Evolutionary conservation across 139 green algal species (phyloP).

Genomic region (Edaphochlamys debaryana): DNA sequence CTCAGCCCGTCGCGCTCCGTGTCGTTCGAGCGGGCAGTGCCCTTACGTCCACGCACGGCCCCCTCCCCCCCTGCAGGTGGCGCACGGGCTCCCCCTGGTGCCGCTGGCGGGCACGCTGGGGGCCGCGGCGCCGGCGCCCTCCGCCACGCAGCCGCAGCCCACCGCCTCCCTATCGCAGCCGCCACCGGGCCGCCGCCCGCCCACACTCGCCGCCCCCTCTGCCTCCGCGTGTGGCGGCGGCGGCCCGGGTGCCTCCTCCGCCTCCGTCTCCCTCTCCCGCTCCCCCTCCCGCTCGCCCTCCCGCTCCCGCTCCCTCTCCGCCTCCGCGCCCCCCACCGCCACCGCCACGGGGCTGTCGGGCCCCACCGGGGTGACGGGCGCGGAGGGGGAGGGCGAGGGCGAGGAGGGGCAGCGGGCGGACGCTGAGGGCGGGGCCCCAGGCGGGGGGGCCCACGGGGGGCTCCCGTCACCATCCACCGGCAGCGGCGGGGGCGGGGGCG

Average conservation of each 20-base stretch:
- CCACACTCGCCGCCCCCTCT: not conserved
- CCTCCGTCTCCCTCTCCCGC: conserved; percentile 9
- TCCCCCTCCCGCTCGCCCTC: too few relatives aligned
- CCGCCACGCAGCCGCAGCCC: not conserved
- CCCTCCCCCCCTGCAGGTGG: too few relatives aligned
- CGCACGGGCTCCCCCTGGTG: too few relatives aligned
- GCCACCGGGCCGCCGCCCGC: too few relatives aligned
- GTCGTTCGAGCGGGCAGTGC: too few relatives aligned
- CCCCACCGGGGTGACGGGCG: not conserved
- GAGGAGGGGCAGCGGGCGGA: not conserved
- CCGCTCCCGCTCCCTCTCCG: too few relatives aligned
- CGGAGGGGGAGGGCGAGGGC: not conserved
- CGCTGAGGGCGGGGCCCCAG: not conserved
- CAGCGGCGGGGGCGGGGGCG: not conserved
- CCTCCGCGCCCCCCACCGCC: too few relatives aligned
- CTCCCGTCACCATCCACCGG: conserved; percentile 4
- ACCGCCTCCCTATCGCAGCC: too few relatives aligned
- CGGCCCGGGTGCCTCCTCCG: not conserved
- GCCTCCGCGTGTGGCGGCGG: not conserved
- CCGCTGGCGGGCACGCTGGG: too few relatives aligned
- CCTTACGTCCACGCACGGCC: too few relatives aligned
- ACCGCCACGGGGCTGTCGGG: too few relatives aligned
- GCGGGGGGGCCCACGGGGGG: not conserved
- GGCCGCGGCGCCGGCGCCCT: not conserved
- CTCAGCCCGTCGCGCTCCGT: too few relatives aligned